These are phyloP conservation scores for Penicillium tannophilum DNA, from an alignment of 495 filamentous ascomycete species.

Conservation along the genomic window DNA sequence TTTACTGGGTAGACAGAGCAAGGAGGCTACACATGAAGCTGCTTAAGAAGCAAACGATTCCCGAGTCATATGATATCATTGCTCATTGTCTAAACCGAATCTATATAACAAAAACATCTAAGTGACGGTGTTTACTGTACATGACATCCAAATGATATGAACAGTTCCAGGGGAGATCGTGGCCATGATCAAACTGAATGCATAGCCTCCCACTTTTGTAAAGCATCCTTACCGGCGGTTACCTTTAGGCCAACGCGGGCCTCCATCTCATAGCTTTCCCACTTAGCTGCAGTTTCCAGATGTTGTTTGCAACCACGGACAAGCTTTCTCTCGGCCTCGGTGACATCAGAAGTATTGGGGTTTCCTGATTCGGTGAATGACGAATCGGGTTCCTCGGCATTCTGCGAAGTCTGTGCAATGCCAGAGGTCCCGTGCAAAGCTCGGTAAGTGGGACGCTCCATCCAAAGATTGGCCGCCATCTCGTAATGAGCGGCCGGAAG, in stretches of 20 bases:
- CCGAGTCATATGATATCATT: neutral
- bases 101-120: neutral
- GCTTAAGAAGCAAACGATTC: neutral
- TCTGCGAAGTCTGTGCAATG: neutral
- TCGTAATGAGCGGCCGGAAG: constrained; percentile 84
- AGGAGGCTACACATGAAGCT: neutral
- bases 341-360: constrained; percentile 6
- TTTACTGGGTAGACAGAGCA: neutral
- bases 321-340: constrained; percentile 50
- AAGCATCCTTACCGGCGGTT: constrained; percentile 74
- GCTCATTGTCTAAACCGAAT: neutral
- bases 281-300: constrained; percentile 76
- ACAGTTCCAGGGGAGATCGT: neutral
- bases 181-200: constrained; percentile 17
- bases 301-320: constrained; percentile 69
- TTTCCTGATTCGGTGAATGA: constrained; percentile 5
- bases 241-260: constrained; percentile 83
- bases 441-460: constrained; percentile 52
- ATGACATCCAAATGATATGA: neutral
- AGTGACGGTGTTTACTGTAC: neutral
- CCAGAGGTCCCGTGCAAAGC: constrained; percentile 29
- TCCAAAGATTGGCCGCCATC: constrained; percentile 81
- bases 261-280: constrained; percentile 87
- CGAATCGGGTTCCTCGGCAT: constrained; percentile 15
- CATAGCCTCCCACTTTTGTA: constrained; percentile 63